Conservation (phyloP, 140 eudicot species). For the Erigeron philadelphicus region DNA sequence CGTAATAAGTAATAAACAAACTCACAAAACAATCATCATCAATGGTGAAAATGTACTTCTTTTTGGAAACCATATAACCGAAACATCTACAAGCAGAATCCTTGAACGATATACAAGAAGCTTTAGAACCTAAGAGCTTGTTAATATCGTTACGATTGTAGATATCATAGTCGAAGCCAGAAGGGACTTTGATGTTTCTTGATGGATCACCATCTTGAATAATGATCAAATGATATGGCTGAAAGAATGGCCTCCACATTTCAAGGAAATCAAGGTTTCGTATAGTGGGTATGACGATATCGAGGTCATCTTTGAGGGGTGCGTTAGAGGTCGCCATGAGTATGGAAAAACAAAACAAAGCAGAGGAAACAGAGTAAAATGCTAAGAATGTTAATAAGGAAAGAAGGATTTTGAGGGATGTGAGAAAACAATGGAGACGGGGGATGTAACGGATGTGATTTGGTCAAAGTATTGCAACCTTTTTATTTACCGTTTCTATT, state of each 20-base stretch:
- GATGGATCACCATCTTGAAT: constrained; percentile 87
- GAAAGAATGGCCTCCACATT: constrained; percentile 85
- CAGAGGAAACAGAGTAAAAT: constrained; percentile 13
- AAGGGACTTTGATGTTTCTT: constrained; percentile 57
- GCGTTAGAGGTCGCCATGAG: constrained; percentile 33
- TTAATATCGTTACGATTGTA: constrained; percentile 73
- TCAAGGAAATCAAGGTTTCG: constrained; percentile 74
- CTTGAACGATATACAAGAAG: constrained; percentile 71
- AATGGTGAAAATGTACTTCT: constrained; percentile 82
- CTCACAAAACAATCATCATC: constrained; percentile 90
- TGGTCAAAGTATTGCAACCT: constrained; percentile 21
- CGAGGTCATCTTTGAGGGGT: constrained; percentile 70
- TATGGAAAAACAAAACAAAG: constrained; percentile 1
- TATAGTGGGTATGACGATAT: constrained; percentile 75
- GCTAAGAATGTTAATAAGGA: constrained; percentile 7
- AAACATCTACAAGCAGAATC: constrained; percentile 85
- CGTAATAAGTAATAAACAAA: not conserved
- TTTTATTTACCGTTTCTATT: constrained; percentile 1
- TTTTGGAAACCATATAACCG: constrained; percentile 74
- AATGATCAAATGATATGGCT: constrained; percentile 72
- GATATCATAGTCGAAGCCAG: constrained; percentile 65
- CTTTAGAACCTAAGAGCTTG: constrained; percentile 61
- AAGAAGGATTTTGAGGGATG: constrained; percentile 18
- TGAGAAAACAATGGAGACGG: constrained; percentile 15
- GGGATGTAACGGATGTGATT: constrained; percentile 33